Evolutionary conservation across 2,329 filamentous ascomycete genomes (phyloP), one percentile per base, ranked within the genome.

Genomic region (Orbilia oligospora): DNA sequence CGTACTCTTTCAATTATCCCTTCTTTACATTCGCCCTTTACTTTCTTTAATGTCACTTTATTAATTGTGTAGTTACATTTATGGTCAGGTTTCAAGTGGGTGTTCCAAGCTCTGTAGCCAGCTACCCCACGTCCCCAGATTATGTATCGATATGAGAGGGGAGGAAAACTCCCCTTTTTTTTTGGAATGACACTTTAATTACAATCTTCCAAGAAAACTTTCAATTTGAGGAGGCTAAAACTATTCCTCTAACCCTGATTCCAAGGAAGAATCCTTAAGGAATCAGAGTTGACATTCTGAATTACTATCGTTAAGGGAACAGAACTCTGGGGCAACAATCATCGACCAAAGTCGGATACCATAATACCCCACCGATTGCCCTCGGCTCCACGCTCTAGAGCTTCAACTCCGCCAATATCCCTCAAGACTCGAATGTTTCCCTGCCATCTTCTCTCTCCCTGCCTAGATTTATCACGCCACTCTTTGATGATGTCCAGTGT

Each of bases 41-140:
- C 71, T 70, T 64, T 69, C 71, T 76, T 68, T 76, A 70, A 76
- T 76, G 68, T 46, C 53, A 36, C 44, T 58, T 65, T 68, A 61
- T 65, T 66, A 71, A 76, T 66, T 58, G 49, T 70, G 66, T 76
- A 66, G 61, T 76, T 76, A 70, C 30, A 58, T 46, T 30, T 6
- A 30, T 30, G 27, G 27, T 6, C 36, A 49, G 41, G 58, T 30
- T 65, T 76, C 16, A 64, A 46, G 48, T 38, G 5, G n/a, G 41
- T 46, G 48, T 38, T 56, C 70, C 33, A 44, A 20, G 41, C 49
- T 36, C n/a, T 16, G 18, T 8, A 24, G 46, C 46, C 9, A 27
- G 55, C 64, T 67, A 24, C 30, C 44, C 44, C 41, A 49, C 8
- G n/a, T 51, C 51, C 38, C 61, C 27, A n/a, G 66, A 36, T 46